Conservation (phyloP, 2,329 filamentous ascomycete genomes). For the Exophiala lecanii-corni region DNA sequence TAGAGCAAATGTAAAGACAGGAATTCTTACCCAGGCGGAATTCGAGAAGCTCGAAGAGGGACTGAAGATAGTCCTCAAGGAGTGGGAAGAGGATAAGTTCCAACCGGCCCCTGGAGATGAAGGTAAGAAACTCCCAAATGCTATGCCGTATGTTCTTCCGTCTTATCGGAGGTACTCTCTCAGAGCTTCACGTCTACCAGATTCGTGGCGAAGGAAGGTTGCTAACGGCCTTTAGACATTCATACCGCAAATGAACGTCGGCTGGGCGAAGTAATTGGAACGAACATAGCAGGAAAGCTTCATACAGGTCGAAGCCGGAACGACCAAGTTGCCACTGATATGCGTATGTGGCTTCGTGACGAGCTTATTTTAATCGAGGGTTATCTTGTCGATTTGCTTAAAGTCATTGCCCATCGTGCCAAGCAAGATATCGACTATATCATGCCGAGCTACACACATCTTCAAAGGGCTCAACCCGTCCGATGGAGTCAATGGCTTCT, state of each 20-base stretch:
- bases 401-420: slow-evolving; percentile 63
- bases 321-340: slow-evolving; percentile 84
- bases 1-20: slow-evolving; percentile 68
- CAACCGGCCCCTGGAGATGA: slow-evolving; percentile 29
- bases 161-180: too few species aligned
- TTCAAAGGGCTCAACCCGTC: slow-evolving; percentile 75
- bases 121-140: slow-evolving; percentile 9
- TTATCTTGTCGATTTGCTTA: slow-evolving; percentile 64
- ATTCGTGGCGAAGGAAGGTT: too few species aligned
- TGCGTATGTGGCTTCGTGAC: slow-evolving; percentile 82
- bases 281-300: slow-evolving; percentile 75
- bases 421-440: slow-evolving; percentile 70
- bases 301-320: slow-evolving; percentile 85
- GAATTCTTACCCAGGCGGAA: slow-evolving; percentile 68
- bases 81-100: slow-evolving; percentile 36
- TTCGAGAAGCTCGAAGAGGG: slow-evolving; percentile 71
- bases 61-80: slow-evolving; percentile 51
- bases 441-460: slow-evolving; percentile 86
- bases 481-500: slow-evolving; percentile 80
- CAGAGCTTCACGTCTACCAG: too few species aligned
- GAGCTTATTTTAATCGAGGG: slow-evolving; percentile 65
- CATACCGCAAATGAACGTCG: slow-evolving; percentile 69
- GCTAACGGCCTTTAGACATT: slow-evolving; percentile 46
- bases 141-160: slow-evolving; percentile 5
- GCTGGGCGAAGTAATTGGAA: slow-evolving; percentile 79